Conservation (phyloP, 176 grass and related monocot genomes). For the Avena atlantica region DNA sequence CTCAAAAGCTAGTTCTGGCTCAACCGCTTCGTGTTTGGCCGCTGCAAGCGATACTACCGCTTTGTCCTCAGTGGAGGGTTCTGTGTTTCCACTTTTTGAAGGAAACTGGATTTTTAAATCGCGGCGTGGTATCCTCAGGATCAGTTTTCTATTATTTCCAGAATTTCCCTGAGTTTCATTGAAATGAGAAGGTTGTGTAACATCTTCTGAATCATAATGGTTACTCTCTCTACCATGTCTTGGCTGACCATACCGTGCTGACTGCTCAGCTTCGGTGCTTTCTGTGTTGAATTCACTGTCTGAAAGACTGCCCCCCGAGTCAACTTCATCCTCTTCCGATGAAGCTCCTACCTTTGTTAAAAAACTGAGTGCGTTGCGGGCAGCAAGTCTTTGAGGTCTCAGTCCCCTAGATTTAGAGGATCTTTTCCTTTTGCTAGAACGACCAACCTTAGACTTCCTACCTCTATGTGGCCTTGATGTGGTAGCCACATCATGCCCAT, state of each 20-base stretch:
- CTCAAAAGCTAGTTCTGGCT: conserved; percentile 37
- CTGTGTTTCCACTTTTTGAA: conserved; percentile 21
- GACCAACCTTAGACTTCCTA: conserved; percentile 67
- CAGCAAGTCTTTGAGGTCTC: conserved; percentile 88
- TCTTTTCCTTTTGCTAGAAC: conserved; percentile 66
- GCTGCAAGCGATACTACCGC: conserved; percentile 18
- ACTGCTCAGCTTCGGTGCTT: conserved; percentile 64
- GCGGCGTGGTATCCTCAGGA: conserved; percentile 72
- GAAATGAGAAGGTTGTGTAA: conserved; percentile 55
- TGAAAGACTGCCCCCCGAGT: conserved; percentile 64
- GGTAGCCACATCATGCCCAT: conserved; percentile 59
- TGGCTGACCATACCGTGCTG: conserved; percentile 47
- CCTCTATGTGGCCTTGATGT: conserved; percentile 63
- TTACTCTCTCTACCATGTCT: conserved; percentile 62
- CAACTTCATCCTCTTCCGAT: conserved; percentile 75
- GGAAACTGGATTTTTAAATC: conserved; percentile 56
- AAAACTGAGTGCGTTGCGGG: conserved; percentile 75
- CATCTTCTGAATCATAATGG: conserved; percentile 68
- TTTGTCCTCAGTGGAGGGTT: conserved; percentile 7
- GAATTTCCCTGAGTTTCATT: conserved; percentile 47
- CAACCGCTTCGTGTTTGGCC: conserved; percentile 46
- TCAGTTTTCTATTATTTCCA: conserved; percentile 67
- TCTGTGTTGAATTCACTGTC: conserved; percentile 62
- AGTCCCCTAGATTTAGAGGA: conserved; percentile 73
- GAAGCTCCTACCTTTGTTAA: conserved; percentile 85